Conservation (phyloP, 2,329 filamentous ascomycete species). For the Monilinia aucupariae region DNA sequence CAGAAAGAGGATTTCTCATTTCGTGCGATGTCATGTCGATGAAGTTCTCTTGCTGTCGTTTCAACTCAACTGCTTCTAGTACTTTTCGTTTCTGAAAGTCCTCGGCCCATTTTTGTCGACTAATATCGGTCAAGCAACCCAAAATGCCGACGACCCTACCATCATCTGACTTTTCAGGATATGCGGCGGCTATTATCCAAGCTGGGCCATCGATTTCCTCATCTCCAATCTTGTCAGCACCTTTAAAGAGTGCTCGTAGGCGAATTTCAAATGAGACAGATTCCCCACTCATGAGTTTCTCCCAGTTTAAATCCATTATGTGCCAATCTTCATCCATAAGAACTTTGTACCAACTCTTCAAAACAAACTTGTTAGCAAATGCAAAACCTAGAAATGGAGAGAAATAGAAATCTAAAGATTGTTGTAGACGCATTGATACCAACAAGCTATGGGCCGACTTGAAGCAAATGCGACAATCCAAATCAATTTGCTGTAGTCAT, state of each 20-base stretch:
- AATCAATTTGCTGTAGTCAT: background rate
- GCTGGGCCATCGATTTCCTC: slow-evolving; percentile 57
- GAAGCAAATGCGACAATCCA: background rate
- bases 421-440: background rate
- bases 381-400: background rate
- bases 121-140: slow-evolving; percentile 80
- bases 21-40: slow-evolving; percentile 71
- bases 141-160: slow-evolving; percentile 69
- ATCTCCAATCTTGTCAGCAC: slow-evolving; percentile 48
- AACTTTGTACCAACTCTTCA: background rate
- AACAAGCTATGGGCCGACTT: background rate
- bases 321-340: slow-evolving; percentile 11
- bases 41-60: slow-evolving; percentile 71
- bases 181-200: slow-evolving; percentile 73
- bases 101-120: slow-evolving; percentile 71
- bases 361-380: background rate
- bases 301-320: slow-evolving; percentile 25
- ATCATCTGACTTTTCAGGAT: slow-evolving; percentile 59
- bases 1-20: slow-evolving; percentile 67
- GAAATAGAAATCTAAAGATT: background rate
- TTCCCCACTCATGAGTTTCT: slow-evolving; percentile 23
- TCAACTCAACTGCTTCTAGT: slow-evolving; percentile 50
- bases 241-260: slow-evolving; percentile 40
- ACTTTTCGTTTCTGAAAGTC: slow-evolving; percentile 40
- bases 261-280: slow-evolving; percentile 26